Conservation (phyloP, 139 green algal species). For the Haematococcus lacustris region DNA sequence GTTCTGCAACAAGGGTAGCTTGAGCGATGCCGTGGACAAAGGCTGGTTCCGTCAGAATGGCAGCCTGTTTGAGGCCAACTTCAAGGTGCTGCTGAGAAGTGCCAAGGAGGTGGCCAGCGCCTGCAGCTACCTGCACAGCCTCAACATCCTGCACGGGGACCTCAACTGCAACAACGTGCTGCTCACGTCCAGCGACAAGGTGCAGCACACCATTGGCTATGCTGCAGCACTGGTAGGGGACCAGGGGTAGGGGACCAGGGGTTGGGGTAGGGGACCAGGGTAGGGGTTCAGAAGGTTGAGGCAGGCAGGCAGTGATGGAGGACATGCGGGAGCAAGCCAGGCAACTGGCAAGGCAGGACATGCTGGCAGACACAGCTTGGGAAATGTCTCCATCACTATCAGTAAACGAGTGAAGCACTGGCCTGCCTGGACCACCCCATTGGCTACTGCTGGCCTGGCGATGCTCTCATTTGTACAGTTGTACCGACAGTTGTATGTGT, state of each 20-base stretch:
- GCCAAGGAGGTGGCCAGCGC: conserved; percentile 45
- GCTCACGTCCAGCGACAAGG: conserved; percentile 21
- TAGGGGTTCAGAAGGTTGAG: too few relatives aligned
- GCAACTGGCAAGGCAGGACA: neutral
- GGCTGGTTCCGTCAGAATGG: conserved; percentile 30
- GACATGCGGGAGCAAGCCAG: too few relatives aligned
- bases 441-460: neutral
- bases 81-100: conserved; percentile 3
- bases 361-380: too few relatives aligned
- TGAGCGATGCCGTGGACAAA: conserved; percentile 30
- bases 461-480: neutral
- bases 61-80: conserved; percentile 26
- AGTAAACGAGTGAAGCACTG: too few relatives aligned
- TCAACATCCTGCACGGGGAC: conserved; percentile 56
- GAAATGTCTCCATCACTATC: too few relatives aligned
- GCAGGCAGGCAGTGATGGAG: too few relatives aligned
- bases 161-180: conserved; percentile 57
- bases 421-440: neutral
- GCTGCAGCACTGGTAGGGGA: neutral
- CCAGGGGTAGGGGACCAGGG: neutral
- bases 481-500: neutral
- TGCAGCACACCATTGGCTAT: neutral
- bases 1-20: conserved; percentile 32
- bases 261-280: too few relatives aligned
- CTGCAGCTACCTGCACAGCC: conserved; percentile 54